A percentile compares a stretch with the other conserved stretches of the same genome.
Conservation (phyloP, 495 filamentous ascomycete species). For the Penicillium steckii region DNA sequence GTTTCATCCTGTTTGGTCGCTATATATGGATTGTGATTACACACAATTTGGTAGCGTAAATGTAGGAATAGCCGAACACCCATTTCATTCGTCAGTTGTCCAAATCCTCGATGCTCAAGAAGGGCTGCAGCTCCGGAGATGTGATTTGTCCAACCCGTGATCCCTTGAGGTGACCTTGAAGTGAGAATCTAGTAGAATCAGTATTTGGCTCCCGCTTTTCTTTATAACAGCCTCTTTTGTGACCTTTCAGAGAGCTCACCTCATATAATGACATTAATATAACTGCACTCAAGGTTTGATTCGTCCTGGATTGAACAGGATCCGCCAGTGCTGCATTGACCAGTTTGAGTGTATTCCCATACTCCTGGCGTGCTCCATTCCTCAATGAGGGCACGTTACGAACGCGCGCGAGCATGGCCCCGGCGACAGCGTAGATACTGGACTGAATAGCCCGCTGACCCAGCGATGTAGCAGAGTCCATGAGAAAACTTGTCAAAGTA, state of each 20-base stretch:
- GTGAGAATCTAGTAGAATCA: neutral
- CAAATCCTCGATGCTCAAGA: neutral
- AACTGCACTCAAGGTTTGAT: slow-evolving; percentile 20
- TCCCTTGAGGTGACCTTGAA: neutral
- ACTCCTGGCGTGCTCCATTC: slow-evolving; percentile 16
- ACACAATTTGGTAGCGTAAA: slow-evolving; percentile 1
- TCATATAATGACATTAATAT: slow-evolving; percentile 23
- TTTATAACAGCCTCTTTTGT: neutral
- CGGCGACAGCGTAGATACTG: neutral
- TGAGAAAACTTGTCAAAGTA: slow-evolving; percentile 1
- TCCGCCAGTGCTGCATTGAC: slow-evolving; percentile 21
- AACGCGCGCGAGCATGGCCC: slow-evolving; percentile 4
- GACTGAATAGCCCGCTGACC: slow-evolving; percentile 3
- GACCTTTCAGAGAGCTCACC: slow-evolving; percentile 2
- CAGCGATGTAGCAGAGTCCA: neutral
- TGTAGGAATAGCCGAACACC: slow-evolving; percentile 2
- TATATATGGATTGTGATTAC: neutral
- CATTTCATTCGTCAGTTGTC: neutral
- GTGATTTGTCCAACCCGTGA: slow-evolving; percentile 5
- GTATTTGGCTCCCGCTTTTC: neutral
- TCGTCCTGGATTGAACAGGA: slow-evolving; percentile 4
- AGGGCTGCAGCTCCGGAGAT: slow-evolving; percentile 5
- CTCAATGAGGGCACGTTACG: neutral
- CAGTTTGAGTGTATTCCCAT: slow-evolving; percentile 16
- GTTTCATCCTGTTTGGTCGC: neutral